Base-by-base conservation (phyloP, 148 eudicot genomes). In the Oxyria digyna region DNA sequence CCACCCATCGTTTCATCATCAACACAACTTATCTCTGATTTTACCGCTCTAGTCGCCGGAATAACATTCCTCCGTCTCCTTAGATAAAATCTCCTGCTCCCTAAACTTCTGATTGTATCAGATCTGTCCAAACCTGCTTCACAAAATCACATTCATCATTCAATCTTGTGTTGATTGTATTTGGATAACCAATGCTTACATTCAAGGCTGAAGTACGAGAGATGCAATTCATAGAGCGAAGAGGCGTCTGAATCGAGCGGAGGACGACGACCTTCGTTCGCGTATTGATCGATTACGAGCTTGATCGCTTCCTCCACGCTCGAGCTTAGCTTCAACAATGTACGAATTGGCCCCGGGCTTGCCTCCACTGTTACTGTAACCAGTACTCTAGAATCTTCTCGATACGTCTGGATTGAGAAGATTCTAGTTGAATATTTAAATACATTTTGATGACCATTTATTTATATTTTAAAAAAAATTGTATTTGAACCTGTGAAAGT, bases 311-410 rank as follows among this genome's bases (percentile, higher is more conserved):
- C 98, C 17, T 87, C 98, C 65, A 94, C 91, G 71, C 75, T 90
- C 1, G 90, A 78, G 20, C 91, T 91, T 73, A 87, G 76, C 69
- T 86, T 86, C 35, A 88, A 79, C 87, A 93, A 66, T 0, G 90
- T 74, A 69, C 86, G 74, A 26, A 92, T 73, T 20, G 97, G 96
- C 41, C 97, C 97, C 3, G 93, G 83, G 65, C 89, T 85, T 68
- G 90, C 97, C 78, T 89, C 97, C 52, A 91, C 89, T 6, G 88
- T 82, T 74, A 89, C 96, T 65, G 78, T 89, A 6, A 91, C 80
- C 76, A 91, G 78, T 69, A 87, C 97, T 75, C 85, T 91, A 12
- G 96, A 77, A 38, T 87, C 92, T 52, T 79, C 85, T 23, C 75
- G 81, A 70, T 84, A 91, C 24, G 78, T 82, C 93, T 81, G 67